Conservation (phyloP, 805 yeast species). For the Wickerhamiella sergipiensis region DNA sequence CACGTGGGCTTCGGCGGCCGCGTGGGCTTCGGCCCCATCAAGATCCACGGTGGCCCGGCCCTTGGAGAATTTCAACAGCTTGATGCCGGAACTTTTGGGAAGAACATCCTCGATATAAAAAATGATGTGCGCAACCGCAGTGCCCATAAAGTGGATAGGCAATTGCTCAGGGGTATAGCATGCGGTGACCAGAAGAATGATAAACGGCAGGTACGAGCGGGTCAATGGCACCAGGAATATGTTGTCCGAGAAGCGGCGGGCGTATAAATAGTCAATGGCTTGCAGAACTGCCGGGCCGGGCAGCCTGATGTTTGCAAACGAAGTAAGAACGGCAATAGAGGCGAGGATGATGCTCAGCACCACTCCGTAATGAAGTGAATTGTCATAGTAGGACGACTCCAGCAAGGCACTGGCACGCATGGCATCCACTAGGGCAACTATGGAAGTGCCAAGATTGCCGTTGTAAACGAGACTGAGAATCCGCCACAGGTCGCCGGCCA, state of each 20-base stretch:
- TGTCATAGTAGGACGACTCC: constrained; percentile 24
- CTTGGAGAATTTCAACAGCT: background rate
- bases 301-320: constrained; percentile 22
- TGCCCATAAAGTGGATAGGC: background rate
- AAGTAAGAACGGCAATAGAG: constrained; percentile 17
- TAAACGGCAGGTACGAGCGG: background rate
- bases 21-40: too few relatives aligned
- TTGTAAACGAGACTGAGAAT: constrained; percentile 7
- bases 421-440: constrained; percentile 3
- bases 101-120: constrained; percentile 30
- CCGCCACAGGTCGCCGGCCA: constrained; percentile 13
- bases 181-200: background rate
- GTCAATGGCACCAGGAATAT: background rate
- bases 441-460: background rate
- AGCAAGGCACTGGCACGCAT: constrained; percentile 16
- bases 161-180: background rate
- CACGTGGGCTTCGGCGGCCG: too few relatives aligned
- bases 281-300: constrained; percentile 25
- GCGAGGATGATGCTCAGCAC: constrained; percentile 16
- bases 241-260: constrained; percentile 23
- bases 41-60: background rate
- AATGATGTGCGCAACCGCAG: constrained; percentile 27
- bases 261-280: constrained; percentile 33
- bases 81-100: constrained; percentile 24
- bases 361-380: constrained; percentile 5